These are phyloP conservation scores for Beauveria bassiana DNA, from an alignment of 2,329 filamentous ascomycete genomes.

Conservation along the genomic window DNA sequence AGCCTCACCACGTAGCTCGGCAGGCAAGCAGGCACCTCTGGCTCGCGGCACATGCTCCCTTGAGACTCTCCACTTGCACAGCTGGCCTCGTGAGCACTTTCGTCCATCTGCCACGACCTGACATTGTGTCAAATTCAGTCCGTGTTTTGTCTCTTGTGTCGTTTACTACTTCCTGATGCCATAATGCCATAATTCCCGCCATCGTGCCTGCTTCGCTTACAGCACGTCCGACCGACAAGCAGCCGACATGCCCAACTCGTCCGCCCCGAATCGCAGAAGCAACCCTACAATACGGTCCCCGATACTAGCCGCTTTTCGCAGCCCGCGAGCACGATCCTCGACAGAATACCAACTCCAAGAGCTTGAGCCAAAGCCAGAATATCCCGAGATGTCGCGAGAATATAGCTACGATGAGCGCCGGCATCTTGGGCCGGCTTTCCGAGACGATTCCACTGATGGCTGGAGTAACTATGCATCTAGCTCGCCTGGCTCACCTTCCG, in stretches of 20 bases:
- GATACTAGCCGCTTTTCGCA: constrained; percentile 20
- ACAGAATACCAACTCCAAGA: constrained; percentile 32
- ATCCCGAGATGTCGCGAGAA: constrained; percentile 6
- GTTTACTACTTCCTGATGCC: not conserved
- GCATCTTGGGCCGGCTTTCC: constrained; percentile 13
- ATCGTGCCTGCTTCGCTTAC: not conserved
- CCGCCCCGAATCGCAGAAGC: constrained; percentile 1
- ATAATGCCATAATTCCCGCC: not conserved
- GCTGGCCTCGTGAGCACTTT: constrained; percentile 9
- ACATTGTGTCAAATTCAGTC: not conserved
- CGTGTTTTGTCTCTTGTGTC: not conserved
- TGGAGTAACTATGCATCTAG: constrained; percentile 19
- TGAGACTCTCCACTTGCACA: not conserved
- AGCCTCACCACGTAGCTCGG: not conserved
- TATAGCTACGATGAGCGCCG: not conserved
- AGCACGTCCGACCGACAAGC: not conserved
- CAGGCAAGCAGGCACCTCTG: not conserved
- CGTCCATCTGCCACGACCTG: not conserved
- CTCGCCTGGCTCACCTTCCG: constrained; percentile 25
- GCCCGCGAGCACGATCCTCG: constrained; percentile 17
- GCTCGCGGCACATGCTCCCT: constrained; percentile 7
- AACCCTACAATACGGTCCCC: constrained; percentile 18
- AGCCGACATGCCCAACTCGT: constrained; percentile 10
- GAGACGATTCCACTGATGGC: constrained; percentile 13
- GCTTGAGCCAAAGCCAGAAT: constrained; percentile 29